phyloP scores from a whole-genome alignment of 164 flowering plant species.

The Brasenia schreberi region DNA sequence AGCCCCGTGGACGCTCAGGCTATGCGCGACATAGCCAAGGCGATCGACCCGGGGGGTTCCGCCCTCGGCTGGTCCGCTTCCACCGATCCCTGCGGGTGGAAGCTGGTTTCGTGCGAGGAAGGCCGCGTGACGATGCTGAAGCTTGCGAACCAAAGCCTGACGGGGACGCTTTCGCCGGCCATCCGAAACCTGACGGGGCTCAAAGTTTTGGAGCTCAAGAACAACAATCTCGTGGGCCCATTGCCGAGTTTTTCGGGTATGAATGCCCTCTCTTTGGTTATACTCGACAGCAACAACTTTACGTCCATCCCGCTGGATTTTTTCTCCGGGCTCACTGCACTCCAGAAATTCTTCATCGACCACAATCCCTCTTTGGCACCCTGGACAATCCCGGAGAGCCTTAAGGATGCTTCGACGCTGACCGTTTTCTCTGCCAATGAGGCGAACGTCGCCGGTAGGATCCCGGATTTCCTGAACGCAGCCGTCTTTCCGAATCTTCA shows the following conservation, averaged over 20 bases:
- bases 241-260: constrained; percentile 65
- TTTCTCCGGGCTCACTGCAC: constrained; percentile 42
- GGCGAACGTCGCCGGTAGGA: constrained; percentile 16
- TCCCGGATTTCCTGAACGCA: constrained; percentile 24
- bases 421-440: constrained; percentile 18
- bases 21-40: neutral
- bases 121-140: constrained; percentile 62
- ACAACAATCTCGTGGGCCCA: constrained; percentile 53
- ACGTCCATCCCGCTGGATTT: constrained; percentile 47
- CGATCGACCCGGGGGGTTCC: constrained; percentile 11
- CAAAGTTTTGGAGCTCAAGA: constrained; percentile 42
- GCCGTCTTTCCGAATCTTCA: constrained; percentile 18
- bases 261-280: constrained; percentile 31
- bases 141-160: constrained; percentile 35
- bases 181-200: constrained; percentile 36
- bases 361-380: constrained; percentile 17
- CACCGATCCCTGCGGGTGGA: constrained; percentile 68
- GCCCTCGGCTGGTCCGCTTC: neutral
- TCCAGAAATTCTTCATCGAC: constrained; percentile 45
- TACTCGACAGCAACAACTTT: constrained; percentile 52
- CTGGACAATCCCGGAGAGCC: constrained; percentile 26
- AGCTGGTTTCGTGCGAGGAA: constrained; percentile 31
- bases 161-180: constrained; percentile 45
- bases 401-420: constrained; percentile 13
- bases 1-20: constrained; percentile 20